Evolutionary conservation across 2,329 filamentous ascomycete genomes (phyloP).

Genomic region (Aspergillus pseudotamarii): DNA sequence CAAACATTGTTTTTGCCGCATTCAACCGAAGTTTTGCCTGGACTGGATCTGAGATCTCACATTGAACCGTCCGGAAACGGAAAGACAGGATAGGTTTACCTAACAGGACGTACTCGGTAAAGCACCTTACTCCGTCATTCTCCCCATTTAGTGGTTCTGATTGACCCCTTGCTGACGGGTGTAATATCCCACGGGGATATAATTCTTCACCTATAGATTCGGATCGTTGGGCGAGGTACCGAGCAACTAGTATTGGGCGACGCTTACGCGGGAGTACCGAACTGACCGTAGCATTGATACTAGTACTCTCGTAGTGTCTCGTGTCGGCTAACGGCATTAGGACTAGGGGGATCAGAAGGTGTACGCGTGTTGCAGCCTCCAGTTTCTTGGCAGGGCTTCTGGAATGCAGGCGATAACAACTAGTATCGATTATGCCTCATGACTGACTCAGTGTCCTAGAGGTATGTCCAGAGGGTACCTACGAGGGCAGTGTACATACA

Average conservation of each 20-base stretch:
- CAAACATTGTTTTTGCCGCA: neutral
- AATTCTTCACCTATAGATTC: neutral
- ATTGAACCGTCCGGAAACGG: neutral
- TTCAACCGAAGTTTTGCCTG: neutral
- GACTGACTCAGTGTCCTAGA: neutral
- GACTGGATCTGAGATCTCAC: neutral
- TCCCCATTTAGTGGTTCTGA: neutral
- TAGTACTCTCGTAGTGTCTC: no score
- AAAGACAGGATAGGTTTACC: neutral
- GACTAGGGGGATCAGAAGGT: neutral
- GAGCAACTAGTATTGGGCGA: neutral
- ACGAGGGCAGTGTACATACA: neutral
- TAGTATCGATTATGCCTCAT: neutral
- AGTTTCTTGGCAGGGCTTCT: slow-evolving; percentile 8
- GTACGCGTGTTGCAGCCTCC: slow-evolving; percentile 7
- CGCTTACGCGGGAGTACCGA: neutral
- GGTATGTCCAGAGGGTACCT: neutral
- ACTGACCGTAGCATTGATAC: slow-evolving; percentile 2
- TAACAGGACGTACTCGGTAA: neutral
- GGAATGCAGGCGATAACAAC: slow-evolving; percentile 1
- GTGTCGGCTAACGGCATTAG: neutral
- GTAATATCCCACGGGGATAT: neutral
- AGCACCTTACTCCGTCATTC: neutral
- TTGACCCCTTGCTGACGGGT: neutral
- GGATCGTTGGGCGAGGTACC: neutral